Conservation (phyloP, 169 alveolate species). For the Toxoplasma gondii region DNA sequence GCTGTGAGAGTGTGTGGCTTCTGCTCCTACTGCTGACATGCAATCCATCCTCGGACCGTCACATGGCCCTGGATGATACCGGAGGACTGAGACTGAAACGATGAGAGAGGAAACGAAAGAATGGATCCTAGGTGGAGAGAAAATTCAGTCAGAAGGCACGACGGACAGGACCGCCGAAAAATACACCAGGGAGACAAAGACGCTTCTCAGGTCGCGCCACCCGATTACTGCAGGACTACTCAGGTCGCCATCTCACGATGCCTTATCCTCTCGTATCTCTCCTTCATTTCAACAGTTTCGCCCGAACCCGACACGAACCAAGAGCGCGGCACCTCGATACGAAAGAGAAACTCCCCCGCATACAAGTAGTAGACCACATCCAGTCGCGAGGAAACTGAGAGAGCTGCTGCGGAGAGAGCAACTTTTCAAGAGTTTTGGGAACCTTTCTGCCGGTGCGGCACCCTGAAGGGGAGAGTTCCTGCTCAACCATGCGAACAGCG, state of each 20-base stretch:
- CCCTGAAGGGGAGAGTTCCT: slow-evolving; percentile 1
- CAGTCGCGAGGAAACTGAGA: not conserved
- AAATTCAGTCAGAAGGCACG: not conserved
- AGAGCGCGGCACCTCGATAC: not conserved
- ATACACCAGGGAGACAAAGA: not conserved
- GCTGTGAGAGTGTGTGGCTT: slow-evolving; percentile 31
- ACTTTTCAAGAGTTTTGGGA: not conserved
- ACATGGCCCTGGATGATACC: slow-evolving; percentile 12
- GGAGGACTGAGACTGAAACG: not conserved
- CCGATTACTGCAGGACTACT: not conserved
- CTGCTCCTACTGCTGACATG: slow-evolving; percentile 40
- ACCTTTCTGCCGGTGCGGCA: not conserved
- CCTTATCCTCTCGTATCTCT: not conserved
- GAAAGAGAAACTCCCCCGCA: not conserved
- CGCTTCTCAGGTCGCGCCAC: slow-evolving; percentile 31
- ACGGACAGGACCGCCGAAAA: not conserved
- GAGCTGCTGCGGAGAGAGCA: not conserved
- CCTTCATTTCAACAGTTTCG: not conserved
- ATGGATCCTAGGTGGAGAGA: not conserved
- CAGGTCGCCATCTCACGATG: slow-evolving; percentile 10
- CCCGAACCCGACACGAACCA: not conserved
- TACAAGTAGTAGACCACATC: not conserved
- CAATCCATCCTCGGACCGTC: slow-evolving; percentile 32
- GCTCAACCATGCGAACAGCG: slow-evolving; percentile 35
- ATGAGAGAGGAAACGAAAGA: not conserved